Evolutionary conservation across 768 basidiomycete genomes (phyloP).

Genomic region (Boletus reticulatus): DNA sequence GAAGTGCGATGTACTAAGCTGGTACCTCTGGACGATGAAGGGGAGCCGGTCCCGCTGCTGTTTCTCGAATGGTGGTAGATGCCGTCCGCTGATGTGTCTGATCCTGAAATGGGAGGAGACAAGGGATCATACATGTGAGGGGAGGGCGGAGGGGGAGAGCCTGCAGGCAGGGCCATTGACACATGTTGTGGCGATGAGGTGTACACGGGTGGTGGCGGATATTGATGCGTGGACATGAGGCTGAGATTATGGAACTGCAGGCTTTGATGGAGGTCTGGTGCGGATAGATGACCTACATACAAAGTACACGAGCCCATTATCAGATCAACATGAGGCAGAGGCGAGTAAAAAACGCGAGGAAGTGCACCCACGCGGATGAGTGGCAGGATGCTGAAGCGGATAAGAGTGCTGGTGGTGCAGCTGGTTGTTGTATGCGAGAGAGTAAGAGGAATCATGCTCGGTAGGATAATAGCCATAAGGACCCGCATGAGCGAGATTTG

Average conservation of each 20-base stretch:
- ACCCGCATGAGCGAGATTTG: conserved; percentile 38
- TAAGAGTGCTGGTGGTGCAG: conserved; percentile 45
- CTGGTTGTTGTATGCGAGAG: conserved; percentile 51
- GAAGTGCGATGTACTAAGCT: conserved; percentile 72
- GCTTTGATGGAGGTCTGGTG: conserved; percentile 67
- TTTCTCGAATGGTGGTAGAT: conserved; percentile 73
- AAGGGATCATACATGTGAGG: conserved; percentile 82
- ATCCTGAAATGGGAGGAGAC: conserved; percentile 85
- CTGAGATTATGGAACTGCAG: conserved; percentile 59
- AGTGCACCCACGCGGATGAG: conserved; percentile 72
- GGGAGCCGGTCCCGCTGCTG: conserved; percentile 71
- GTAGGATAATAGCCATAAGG: conserved; percentile 51
- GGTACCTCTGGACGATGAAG: conserved; percentile 72
- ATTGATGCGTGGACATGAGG: conserved; percentile 69
- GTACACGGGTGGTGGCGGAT: conserved; percentile 57
- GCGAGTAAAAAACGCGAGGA: conserved; percentile 39
- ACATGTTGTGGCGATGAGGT: conserved; percentile 66
- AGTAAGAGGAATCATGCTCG: conserved; percentile 57
- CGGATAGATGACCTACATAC: conserved; percentile 59
- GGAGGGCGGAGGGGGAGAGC: conserved; percentile 71
- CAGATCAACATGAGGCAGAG: conserved; percentile 63
- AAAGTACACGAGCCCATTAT: conserved; percentile 53
- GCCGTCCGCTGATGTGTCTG: conserved; percentile 85
- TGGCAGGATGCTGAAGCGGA: conserved; percentile 54
- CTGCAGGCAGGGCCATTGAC: conserved; percentile 57